Conservation (phyloP, 768 basidiomycete species). For the Neoboletus subvelutipes region DNA sequence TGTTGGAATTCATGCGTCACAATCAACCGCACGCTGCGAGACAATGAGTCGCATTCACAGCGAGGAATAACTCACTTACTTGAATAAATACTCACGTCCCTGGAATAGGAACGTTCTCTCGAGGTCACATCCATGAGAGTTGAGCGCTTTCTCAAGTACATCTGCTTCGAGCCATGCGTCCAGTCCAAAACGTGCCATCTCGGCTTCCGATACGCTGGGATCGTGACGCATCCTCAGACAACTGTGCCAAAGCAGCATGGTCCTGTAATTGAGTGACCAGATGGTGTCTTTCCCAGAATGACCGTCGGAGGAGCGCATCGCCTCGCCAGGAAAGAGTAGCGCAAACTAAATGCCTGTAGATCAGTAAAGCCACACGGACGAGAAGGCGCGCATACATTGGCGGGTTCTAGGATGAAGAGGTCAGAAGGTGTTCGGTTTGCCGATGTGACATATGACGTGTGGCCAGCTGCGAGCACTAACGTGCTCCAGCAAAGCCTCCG, state of each 20-base stretch:
- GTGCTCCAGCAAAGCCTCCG: slow-evolving; percentile 75
- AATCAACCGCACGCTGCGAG: slow-evolving; percentile 60
- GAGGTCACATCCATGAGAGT: slow-evolving; percentile 62
- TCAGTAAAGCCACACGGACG: slow-evolving; percentile 4
- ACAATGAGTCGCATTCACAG: slow-evolving; percentile 3
- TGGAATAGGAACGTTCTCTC: slow-evolving; percentile 69
- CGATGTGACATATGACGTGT: slow-evolving; percentile 59
- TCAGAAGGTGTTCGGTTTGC: slow-evolving; percentile 40
- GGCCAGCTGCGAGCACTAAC: slow-evolving; percentile 60
- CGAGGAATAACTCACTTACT: slow-evolving; percentile 45
- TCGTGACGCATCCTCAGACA: slow-evolving; percentile 61
- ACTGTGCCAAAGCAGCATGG: slow-evolving; percentile 70
- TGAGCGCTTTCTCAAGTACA: slow-evolving; percentile 58
- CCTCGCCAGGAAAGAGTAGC: slow-evolving; percentile 76
- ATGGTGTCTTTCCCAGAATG: slow-evolving; percentile 60
- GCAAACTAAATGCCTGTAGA: slow-evolving; percentile 47
- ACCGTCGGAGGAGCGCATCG: slow-evolving; percentile 34
- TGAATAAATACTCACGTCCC: slow-evolving; percentile 74
- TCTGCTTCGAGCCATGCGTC: slow-evolving; percentile 72
- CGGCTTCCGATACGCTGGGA: slow-evolving; percentile 40
- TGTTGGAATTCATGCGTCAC: slow-evolving; percentile 69
- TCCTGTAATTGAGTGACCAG: slow-evolving; percentile 73
- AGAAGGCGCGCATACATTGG: slow-evolving; percentile 50
- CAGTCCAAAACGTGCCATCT: slow-evolving; percentile 62
- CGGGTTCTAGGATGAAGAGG: slow-evolving; percentile 59